phyloP scores from a whole-genome alignment of 176 grass and related monocot species.

The Ampelocalamus luodianensis region DNA sequence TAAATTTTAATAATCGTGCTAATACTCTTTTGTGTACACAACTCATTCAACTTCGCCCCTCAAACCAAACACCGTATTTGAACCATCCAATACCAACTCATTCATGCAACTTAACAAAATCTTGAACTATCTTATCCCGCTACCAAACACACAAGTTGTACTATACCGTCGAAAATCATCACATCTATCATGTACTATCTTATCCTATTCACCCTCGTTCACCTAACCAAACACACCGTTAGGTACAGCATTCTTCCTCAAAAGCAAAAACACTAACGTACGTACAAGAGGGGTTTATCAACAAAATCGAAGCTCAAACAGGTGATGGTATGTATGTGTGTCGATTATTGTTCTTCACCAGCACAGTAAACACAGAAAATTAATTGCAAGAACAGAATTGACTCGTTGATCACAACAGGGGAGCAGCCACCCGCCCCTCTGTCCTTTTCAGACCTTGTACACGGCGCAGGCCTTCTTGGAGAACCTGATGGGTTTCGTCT shows the following conservation, averaged over 20 bases:
- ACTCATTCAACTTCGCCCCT: too few relatives aligned
- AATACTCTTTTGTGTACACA: too few relatives aligned
- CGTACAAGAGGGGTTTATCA: constrained; percentile 8
- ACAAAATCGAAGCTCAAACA: constrained; percentile 42
- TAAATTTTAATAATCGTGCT: too few relatives aligned
- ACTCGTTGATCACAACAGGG: neutral
- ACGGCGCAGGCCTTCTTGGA: constrained; percentile 63
- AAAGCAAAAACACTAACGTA: neutral
- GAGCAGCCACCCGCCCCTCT: neutral
- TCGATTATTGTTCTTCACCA: constrained; percentile 40
- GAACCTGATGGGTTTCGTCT: constrained; percentile 71
- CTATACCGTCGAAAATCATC: too few relatives aligned
- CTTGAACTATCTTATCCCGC: too few relatives aligned
- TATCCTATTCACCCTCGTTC: too few relatives aligned
- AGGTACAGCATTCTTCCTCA: neutral
- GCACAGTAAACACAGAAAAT: constrained; percentile 42
- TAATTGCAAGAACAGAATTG: neutral
- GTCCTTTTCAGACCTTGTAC: constrained; percentile 35
- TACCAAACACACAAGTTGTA: too few relatives aligned
- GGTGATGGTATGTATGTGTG: constrained; percentile 4
- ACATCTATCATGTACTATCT: too few relatives aligned
- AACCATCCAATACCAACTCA: too few relatives aligned
- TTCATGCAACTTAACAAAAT: too few relatives aligned
- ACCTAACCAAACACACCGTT: neutral
- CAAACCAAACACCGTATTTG: too few relatives aligned